phyloP scores from a whole-genome alignment of 1,284 basidiomycete species.

The Coniophora puteana region DNA sequence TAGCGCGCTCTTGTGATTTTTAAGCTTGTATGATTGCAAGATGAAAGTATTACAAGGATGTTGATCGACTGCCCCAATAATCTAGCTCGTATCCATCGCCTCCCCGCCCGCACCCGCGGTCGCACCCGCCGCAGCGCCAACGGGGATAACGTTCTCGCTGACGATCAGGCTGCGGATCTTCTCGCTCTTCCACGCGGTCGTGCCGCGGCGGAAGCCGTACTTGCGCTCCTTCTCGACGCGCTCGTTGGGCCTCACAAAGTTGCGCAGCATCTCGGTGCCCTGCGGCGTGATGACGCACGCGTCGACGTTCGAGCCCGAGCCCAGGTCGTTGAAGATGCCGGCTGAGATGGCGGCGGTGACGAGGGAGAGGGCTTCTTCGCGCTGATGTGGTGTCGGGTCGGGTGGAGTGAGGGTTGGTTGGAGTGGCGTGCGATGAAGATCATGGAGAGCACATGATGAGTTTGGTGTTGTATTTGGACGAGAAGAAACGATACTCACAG shows the following conservation, averaged over 20 bases:
- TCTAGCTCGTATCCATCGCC: slow-evolving; percentile 72
- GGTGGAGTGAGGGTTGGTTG: background rate
- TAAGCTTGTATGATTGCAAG: slow-evolving; percentile 7
- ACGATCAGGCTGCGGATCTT: slow-evolving; percentile 69
- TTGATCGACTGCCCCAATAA: slow-evolving; percentile 4
- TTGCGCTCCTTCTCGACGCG: slow-evolving; percentile 79
- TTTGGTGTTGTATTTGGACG: slow-evolving; percentile 8
- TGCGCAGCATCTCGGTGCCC: slow-evolving; percentile 85
- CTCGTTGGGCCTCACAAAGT: slow-evolving; percentile 91
- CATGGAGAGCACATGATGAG: background rate
- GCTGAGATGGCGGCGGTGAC: slow-evolving; percentile 88
- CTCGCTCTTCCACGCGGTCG: slow-evolving; percentile 87
- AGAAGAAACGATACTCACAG: slow-evolving; percentile 27
- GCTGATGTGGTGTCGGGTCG: slow-evolving; percentile 48
- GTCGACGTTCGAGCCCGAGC: slow-evolving; percentile 97
- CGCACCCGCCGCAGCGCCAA: no score
- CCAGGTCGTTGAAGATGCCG: slow-evolving; percentile 99
- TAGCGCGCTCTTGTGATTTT: no score
- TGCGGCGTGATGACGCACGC: slow-evolving; percentile 89
- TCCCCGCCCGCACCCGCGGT: no score
- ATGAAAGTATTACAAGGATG: slow-evolving; percentile 5
- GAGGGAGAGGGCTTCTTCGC: slow-evolving; percentile 78
- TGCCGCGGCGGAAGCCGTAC: slow-evolving; percentile 76
- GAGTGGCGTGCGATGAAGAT: background rate
- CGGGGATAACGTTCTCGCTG: slow-evolving; percentile 59